Evolutionary conservation across 441 rosid genomes (phyloP).

Genomic region (Gossypium trilobum): DNA sequence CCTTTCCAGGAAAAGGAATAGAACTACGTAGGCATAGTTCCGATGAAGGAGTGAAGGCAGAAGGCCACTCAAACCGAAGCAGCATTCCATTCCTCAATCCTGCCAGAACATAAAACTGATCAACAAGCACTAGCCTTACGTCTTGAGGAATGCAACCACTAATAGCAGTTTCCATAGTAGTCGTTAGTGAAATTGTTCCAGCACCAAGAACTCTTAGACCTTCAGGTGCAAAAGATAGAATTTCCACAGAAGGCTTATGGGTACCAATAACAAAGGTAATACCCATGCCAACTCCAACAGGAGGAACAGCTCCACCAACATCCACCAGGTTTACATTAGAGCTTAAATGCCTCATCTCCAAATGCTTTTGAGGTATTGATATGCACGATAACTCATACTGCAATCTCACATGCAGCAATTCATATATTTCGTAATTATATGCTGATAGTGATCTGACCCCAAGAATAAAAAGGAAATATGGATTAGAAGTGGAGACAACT

Average conservation of each 20-base stretch:
- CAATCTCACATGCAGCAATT: slow-evolving; percentile 65
- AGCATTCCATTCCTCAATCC: slow-evolving; percentile 99
- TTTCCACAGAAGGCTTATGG: slow-evolving; percentile 93
- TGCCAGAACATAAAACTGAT: slow-evolving; percentile 70
- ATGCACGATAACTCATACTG: slow-evolving; percentile 85
- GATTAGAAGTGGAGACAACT: slow-evolving; percentile 85
- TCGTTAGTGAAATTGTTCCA: slow-evolving; percentile 60
- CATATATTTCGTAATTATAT: slow-evolving; percentile 59
- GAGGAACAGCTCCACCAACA: slow-evolving; percentile 32
- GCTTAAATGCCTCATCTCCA: slow-evolving; percentile 36
- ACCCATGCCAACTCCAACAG: slow-evolving; percentile 54
- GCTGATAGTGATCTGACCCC: slow-evolving; percentile 58
- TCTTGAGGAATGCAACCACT: slow-evolving; percentile 94
- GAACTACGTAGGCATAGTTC: slow-evolving; percentile 23
- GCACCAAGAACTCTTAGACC: slow-evolving; percentile 77
- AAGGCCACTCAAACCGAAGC: slow-evolving; percentile 93
- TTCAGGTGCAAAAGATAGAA: slow-evolving; percentile 53
- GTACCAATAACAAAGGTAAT: slow-evolving; percentile 80
- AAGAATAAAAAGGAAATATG: slow-evolving; percentile 69
- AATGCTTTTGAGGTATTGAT: slow-evolving; percentile 58
- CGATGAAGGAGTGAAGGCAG: slow-evolving; percentile 32
- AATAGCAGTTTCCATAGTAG: slow-evolving; percentile 57
- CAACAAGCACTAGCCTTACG: slow-evolving; percentile 83
- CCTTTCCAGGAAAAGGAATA: slow-evolving; percentile 30
- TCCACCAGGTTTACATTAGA: slow-evolving; percentile 25